Evolutionary conservation across 345 rosid species (phyloP).

Genomic region (Salix caprea): DNA sequence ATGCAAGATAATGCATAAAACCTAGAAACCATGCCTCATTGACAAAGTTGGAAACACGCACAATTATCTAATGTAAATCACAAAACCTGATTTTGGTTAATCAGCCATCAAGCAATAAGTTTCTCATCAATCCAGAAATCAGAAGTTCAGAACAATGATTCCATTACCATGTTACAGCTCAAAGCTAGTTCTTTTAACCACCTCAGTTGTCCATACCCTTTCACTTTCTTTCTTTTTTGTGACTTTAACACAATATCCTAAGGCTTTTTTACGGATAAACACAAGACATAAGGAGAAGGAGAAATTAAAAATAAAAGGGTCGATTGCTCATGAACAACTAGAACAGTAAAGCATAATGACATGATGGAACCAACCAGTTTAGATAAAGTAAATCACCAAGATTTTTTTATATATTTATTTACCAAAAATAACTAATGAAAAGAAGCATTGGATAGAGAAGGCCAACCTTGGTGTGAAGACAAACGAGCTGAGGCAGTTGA

Average conservation of each 20-base stretch:
- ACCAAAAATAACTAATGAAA: background rate
- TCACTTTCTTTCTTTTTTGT: background rate
- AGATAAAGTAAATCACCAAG: background rate
- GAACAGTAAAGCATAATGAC: background rate
- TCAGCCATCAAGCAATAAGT: background rate
- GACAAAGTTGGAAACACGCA: background rate
- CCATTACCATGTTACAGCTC: background rate
- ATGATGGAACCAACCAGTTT: background rate
- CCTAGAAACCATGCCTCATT: background rate
- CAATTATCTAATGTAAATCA: background rate
- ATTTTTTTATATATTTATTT: background rate
- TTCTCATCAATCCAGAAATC: background rate
- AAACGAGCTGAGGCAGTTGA: slow-evolving; percentile 33
- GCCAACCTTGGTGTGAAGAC: slow-evolving; percentile 50
- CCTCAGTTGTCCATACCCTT: background rate
- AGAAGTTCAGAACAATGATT: background rate
- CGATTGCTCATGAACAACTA: background rate
- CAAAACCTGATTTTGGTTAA: background rate
- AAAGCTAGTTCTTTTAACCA: background rate
- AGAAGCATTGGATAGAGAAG: background rate
- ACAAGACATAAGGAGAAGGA: background rate
- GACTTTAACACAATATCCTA: background rate
- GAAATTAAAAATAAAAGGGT: background rate
- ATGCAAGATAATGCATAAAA: background rate
- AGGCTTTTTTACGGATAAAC: background rate